Base-by-base conservation (phyloP, 2,329 filamentous ascomycete genomes). In the Pseudogymnoascus sp. region DNA sequence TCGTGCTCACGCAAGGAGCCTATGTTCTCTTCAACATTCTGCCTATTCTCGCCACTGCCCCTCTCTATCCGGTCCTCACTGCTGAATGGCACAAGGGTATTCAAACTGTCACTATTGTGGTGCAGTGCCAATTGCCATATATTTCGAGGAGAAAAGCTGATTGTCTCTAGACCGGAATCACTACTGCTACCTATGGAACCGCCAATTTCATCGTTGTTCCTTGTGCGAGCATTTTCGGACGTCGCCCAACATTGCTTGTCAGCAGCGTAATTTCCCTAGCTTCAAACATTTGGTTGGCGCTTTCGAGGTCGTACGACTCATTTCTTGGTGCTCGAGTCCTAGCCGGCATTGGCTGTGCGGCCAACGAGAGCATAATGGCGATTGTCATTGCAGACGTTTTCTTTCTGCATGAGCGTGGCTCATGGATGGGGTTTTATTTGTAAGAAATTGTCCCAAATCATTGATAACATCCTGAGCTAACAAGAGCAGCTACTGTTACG, bases 341-440 rank as follows among this genome's bases (percentile, higher is more conserved):
- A 39, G 77, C 75, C 73, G 85, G 85, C 0, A 78, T 87, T 48
- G 84, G 81, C 5, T 83, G 84, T 58, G 85, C 84, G 0, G 84
- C 85, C 5, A 80, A 81, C 2, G 84, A 88, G 74, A 86, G 83
- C 0, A 79, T 83, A 2, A 82, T 84, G 73, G 84, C 84, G 0
- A 79, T 81, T 31, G 79, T 88, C 60, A 87, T 87, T 67, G 82
- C 85, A 2, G 85, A 88, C 67, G 79, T 86, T 9, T 83, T 84
- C 69, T 88, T 88, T 72, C 74, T 88, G 8, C 83, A 87, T 68
- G 83, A 87, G 59, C 79, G 85, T 63, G 85, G 85, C 5, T 83
- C 81, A 2, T 76, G 71, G 71, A 74, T 71, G 8, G 74, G 73
- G n/a, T 67, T 75, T 0, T 76, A 76, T 61, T 75, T 76, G 70